These are phyloP conservation scores for Podospora tetraspora DNA, from an alignment of 495 filamentous ascomycete genomes.

Conservation along the genomic window DNA sequence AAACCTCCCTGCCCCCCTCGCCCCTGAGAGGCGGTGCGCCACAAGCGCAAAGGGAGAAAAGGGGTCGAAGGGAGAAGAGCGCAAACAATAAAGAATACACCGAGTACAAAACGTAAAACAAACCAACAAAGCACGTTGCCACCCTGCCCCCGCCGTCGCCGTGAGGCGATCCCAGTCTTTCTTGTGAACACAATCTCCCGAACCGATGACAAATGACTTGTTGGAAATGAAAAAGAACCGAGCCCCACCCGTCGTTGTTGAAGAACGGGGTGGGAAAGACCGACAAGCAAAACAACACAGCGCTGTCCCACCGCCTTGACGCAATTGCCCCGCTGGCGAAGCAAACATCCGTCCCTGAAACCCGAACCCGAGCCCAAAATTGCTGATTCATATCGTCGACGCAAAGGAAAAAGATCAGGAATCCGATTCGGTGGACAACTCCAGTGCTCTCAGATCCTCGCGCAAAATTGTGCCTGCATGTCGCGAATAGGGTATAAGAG, in stretches of 20 bases:
- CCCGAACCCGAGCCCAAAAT: background rate
- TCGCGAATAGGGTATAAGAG: background rate
- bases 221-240: background rate
- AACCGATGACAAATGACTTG: conserved; percentile 1
- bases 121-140: background rate
- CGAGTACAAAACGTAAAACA: background rate
- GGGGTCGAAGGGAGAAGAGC: background rate
- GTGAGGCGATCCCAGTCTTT: conserved; percentile 15
- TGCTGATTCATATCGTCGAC: background rate
- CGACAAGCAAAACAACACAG: background rate
- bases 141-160: conserved; percentile 5
- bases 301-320: background rate
- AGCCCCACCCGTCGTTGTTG: background rate
- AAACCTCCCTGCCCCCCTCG: background rate
- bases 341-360: background rate
- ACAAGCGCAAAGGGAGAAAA: background rate
- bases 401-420: background rate
- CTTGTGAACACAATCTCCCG: conserved; percentile 10
- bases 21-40: background rate
- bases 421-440: background rate
- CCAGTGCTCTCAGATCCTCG: background rate
- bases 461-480: background rate
- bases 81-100: background rate
- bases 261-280: background rate
- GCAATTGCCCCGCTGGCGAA: background rate